phyloP scores from a whole-genome alignment of 225 moss, liverwort and hornwort species.

The Neckera pumila region DNA sequence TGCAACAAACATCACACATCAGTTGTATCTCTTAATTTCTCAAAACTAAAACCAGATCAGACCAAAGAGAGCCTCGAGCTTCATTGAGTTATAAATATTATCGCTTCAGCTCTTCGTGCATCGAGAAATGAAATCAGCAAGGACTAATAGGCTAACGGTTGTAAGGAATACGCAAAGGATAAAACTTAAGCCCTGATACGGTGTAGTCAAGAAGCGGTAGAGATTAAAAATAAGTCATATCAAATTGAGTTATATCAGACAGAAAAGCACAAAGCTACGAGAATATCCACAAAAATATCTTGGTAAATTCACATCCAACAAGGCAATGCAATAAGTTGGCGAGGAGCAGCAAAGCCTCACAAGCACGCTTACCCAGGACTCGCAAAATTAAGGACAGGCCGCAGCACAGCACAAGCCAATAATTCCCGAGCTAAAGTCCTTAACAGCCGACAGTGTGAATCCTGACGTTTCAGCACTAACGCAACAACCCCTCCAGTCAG shows the following conservation, averaged over 20 bases:
- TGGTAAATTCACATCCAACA: neutral
- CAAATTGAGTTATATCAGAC: neutral
- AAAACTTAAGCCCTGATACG: neutral
- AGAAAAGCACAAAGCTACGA: neutral
- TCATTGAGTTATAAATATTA: neutral
- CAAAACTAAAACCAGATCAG: neutral
- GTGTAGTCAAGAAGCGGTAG: neutral
- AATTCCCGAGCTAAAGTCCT: constrained; percentile 53
- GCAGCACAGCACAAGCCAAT: constrained; percentile 56
- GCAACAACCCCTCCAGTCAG: constrained; percentile 49
- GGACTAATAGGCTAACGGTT: neutral
- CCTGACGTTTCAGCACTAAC: constrained; percentile 50
- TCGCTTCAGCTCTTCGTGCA: neutral
- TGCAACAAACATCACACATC: constrained; percentile 9
- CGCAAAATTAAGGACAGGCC: constrained; percentile 50
- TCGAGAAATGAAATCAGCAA: neutral
- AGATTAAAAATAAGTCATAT: neutral
- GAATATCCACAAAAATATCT: neutral
- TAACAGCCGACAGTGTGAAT: constrained; percentile 40
- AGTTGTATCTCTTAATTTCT: neutral
- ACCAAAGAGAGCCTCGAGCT: neutral
- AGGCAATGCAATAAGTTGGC: neutral
- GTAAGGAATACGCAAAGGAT: neutral
- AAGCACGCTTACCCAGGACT: constrained; percentile 33
- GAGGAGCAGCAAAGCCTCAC: neutral